A percentile compares a stretch with the other conserved stretches of the same genome.
These are phyloP conservation scores for Sugiyamaella neomexicana DNA, from an alignment of 1,139 yeast genomes.

Conservation along the genomic window DNA sequence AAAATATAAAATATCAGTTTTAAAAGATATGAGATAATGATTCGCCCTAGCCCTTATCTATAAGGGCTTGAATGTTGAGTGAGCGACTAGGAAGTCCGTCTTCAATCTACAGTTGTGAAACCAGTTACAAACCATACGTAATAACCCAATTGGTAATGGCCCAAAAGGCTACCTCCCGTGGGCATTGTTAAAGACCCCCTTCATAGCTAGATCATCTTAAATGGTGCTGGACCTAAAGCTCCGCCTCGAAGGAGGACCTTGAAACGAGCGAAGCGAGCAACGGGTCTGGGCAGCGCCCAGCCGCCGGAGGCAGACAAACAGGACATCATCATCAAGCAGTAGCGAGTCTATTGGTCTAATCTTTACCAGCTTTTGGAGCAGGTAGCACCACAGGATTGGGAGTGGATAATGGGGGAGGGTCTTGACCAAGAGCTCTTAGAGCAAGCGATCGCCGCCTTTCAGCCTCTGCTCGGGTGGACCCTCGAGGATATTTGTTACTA, in stretches of 20 bases:
- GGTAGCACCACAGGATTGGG: constrained; percentile 27
- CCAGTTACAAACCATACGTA: no score
- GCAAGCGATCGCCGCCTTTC: constrained; percentile 89
- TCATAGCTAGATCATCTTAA: no score
- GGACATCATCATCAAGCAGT: neutral
- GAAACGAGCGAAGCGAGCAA: neutral
- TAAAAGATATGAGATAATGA: neutral
- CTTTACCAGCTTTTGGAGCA: constrained; percentile 21
- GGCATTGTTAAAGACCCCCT: no score
- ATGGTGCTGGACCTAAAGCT: no score
- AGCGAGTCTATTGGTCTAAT: neutral
- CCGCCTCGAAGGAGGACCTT: no score
- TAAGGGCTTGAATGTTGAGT: no score
- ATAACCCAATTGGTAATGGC: neutral
- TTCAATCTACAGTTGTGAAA: no score
- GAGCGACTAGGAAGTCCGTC: no score
- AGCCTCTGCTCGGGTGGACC: constrained; percentile 50
- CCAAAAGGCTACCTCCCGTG: neutral
- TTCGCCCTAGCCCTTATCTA: neutral
- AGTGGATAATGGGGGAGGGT: constrained; percentile 16
- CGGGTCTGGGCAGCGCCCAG: neutral
- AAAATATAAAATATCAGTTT: neutral
- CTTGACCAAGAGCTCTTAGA: constrained; percentile 72
- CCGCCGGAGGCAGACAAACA: constrained; percentile 1
- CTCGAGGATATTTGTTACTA: constrained; percentile 17